These are phyloP conservation scores for Botrytis fragariae DNA, from an alignment of 2,329 filamentous ascomycete species.

Conservation along the genomic window DNA sequence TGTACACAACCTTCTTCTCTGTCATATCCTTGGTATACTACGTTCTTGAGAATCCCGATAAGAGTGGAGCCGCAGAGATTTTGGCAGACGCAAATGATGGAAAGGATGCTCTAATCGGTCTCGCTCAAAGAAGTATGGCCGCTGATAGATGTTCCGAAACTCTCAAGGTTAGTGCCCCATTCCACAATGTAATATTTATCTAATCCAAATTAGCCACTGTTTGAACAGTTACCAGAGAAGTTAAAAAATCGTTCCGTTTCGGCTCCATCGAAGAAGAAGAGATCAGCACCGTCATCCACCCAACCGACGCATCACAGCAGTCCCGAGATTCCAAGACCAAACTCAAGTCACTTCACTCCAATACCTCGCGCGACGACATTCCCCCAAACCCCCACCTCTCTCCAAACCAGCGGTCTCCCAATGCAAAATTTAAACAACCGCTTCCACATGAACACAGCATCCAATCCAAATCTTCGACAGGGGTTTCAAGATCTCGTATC, in stretches of 20 bases:
- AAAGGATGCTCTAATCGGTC: conserved; percentile 73
- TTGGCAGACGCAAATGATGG: conserved; percentile 82
- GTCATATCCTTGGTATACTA: conserved; percentile 78
- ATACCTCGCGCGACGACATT: conserved; percentile 33
- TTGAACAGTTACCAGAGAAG: conserved; percentile 76
- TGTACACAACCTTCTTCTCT: conserved; percentile 81
- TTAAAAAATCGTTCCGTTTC: conserved; percentile 53
- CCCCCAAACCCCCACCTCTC: conserved; percentile 33
- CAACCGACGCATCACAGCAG: conserved; percentile 35
- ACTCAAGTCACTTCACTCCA: conserved; percentile 16
- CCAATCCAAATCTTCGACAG: conserved; percentile 34
- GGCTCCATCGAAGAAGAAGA: conserved; percentile 51
- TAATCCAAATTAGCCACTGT: conserved; percentile 60
- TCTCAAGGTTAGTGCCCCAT: conserved; percentile 60
- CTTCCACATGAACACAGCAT: conserved; percentile 30
- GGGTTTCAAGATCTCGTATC: conserved; percentile 34
- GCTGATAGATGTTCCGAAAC: conserved; percentile 81
- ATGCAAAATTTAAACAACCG: conserved; percentile 24
- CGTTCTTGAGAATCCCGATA: conserved; percentile 75
- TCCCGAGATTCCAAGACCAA: conserved; percentile 26
- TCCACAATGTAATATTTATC: conserved; percentile 2
- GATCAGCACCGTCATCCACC: conserved; percentile 50
- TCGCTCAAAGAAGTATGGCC: conserved; percentile 82
- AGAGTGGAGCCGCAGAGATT: conserved; percentile 71
- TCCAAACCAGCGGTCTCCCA: conserved; percentile 28